Evolutionary conservation across 257 asterid species (phyloP).

Genomic region (Handroanthus guayacan): DNA sequence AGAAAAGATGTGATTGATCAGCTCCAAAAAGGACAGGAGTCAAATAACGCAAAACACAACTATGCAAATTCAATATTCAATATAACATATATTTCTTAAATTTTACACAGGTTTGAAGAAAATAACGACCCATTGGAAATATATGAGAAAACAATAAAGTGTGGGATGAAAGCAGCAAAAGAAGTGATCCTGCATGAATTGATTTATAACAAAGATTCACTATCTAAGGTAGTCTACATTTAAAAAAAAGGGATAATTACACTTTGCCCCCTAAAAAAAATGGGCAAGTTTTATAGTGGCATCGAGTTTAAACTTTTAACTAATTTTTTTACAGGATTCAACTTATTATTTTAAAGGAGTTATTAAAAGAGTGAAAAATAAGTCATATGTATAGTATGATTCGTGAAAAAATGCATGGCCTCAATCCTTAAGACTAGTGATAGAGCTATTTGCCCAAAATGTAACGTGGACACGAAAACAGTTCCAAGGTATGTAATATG

Average conservation of each 20-base stretch:
- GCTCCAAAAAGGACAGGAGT: neutral
- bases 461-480: neutral
- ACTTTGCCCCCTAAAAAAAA: too few species aligned
- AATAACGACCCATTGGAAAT: neutral
- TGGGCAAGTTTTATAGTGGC: too few species aligned
- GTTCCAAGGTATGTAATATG: neutral
- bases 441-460: neutral
- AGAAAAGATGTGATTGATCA: neutral
- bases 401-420: neutral
- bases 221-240: neutral
- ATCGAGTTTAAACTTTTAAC: neutral
- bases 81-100: neutral
- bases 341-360: neutral
- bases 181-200: neutral
- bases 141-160: neutral
- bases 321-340: neutral
- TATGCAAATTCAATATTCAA: neutral
- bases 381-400: neutral
- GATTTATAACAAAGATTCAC: neutral
- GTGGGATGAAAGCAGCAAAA: neutral
- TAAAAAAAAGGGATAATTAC: too few species aligned
- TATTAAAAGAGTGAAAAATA: neutral
- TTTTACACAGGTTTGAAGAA: neutral
- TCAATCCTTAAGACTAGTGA: neutral
- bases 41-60: neutral